Percentiles rank a stretch among this genome's conserved stretches.
Conservation (phyloP, 768 basidiomycete species). For the Boletus sp. region DNA sequence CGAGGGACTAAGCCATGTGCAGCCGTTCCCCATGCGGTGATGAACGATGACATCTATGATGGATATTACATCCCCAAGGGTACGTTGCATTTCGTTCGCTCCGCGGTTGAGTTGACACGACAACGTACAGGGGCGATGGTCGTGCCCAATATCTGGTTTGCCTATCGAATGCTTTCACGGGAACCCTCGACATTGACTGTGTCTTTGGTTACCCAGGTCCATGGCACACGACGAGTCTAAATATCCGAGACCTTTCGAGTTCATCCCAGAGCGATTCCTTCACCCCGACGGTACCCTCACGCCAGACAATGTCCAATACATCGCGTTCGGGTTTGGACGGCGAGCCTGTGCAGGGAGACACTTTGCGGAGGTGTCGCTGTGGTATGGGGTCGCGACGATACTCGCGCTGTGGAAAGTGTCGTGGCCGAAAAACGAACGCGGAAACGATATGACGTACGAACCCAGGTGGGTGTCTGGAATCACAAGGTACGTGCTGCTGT, state of each 20-base stretch:
- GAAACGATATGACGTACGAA: constrained; percentile 6
- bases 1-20: not conserved
- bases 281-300: constrained; percentile 21
- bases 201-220: constrained; percentile 4
- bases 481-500: constrained; percentile 10
- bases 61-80: constrained; percentile 14
- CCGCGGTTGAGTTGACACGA: not conserved
- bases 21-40: constrained; percentile 15
- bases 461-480: constrained; percentile 13
- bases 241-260: constrained; percentile 37
- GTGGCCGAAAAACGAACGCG: constrained; percentile 11
- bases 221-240: constrained; percentile 25
- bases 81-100: not conserved
- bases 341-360: constrained; percentile 20
- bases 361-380: constrained; percentile 16
- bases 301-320: constrained; percentile 8
- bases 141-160: constrained; percentile 32
- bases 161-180: not conserved
- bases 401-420: constrained; percentile 16
- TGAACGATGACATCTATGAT: constrained; percentile 18
- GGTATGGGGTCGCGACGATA: constrained; percentile 16
- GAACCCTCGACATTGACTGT: not conserved
- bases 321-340: constrained; percentile 24
- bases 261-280: constrained; percentile 35
- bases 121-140: constrained; percentile 16